phyloP scores from a whole-genome alignment of 768 basidiomycete genomes.

The Tricholomella constricta region DNA sequence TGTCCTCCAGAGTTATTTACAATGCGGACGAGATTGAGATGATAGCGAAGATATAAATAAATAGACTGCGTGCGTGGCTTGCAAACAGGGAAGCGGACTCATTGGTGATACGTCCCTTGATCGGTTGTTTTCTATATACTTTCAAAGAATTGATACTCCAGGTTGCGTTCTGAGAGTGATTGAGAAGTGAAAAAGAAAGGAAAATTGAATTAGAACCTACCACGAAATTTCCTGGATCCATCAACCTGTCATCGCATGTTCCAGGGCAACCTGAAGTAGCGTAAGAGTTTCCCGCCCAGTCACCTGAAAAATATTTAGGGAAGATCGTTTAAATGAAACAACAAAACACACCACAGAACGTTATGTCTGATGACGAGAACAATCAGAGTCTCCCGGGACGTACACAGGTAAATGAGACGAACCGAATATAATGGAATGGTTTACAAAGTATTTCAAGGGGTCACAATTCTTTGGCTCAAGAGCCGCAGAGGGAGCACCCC shows the following conservation, averaged over 20 bases:
- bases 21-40: neutral
- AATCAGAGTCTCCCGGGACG: neutral
- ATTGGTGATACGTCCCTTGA: constrained; percentile 39
- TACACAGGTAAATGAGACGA: constrained; percentile 34
- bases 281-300: constrained; percentile 86
- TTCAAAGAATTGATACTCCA: constrained; percentile 82
- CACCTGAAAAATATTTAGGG: constrained; percentile 43
- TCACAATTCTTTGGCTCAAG: constrained; percentile 58
- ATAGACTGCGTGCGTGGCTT: neutral
- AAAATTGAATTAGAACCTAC: constrained; percentile 39
- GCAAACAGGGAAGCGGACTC: neutral
- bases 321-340: neutral
- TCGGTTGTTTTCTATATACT: constrained; percentile 63
- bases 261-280: constrained; percentile 74
- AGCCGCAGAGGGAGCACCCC: constrained; percentile 69
- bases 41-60: neutral
- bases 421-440: constrained; percentile 81
- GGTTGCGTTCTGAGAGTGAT: constrained; percentile 60
- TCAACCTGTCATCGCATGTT: constrained; percentile 62
- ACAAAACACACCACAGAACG: constrained; percentile 68
- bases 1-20: neutral
- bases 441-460: constrained; percentile 57
- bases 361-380: constrained; percentile 58
- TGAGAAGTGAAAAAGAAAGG: neutral
- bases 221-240: constrained; percentile 71